phyloP scores from a whole-genome alignment of 495 filamentous ascomycete genomes.

The Penicillium ucsense region DNA sequence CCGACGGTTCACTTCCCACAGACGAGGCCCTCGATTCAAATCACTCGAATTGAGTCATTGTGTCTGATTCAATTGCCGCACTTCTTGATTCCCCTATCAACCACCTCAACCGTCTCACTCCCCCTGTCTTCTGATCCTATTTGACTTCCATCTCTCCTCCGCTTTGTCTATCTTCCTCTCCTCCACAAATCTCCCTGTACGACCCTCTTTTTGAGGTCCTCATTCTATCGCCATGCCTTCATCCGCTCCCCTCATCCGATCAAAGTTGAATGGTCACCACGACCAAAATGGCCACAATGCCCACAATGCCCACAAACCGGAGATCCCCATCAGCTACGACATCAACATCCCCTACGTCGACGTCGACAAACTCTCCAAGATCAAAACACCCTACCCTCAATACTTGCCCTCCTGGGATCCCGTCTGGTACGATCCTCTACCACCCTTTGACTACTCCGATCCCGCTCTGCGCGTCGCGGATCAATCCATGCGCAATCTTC shows the following conservation, averaged over 20 bases:
- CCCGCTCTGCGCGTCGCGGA: constrained; percentile 46
- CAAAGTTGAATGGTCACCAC: constrained; percentile 15
- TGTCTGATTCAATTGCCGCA: no score
- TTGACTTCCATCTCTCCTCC: neutral
- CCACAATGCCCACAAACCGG: constrained; percentile 20
- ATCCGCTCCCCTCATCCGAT: constrained; percentile 24
- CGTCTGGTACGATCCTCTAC: constrained; percentile 48
- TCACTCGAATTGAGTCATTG: no score
- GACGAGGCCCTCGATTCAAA: no score
- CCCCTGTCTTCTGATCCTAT: no score
- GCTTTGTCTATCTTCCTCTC: no score
- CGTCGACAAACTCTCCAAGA: constrained; percentile 28
- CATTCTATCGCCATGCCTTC: constrained; percentile 23
- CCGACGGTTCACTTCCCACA: no score
- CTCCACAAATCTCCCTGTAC: neutral
- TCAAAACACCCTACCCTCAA: constrained; percentile 43
- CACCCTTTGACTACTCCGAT: constrained; percentile 50
- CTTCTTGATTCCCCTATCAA: neutral
- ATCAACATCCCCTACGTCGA: constrained; percentile 48
- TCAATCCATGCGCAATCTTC: constrained; percentile 48
- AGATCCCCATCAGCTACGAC: constrained; percentile 43
- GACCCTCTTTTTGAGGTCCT: neutral
- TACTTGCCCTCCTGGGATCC: constrained; percentile 60
- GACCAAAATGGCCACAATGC: neutral
- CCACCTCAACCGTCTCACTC: neutral